Evolutionary conservation across 129 eudicot genomes (phyloP).

Genomic region (Centaurea solstitialis): DNA sequence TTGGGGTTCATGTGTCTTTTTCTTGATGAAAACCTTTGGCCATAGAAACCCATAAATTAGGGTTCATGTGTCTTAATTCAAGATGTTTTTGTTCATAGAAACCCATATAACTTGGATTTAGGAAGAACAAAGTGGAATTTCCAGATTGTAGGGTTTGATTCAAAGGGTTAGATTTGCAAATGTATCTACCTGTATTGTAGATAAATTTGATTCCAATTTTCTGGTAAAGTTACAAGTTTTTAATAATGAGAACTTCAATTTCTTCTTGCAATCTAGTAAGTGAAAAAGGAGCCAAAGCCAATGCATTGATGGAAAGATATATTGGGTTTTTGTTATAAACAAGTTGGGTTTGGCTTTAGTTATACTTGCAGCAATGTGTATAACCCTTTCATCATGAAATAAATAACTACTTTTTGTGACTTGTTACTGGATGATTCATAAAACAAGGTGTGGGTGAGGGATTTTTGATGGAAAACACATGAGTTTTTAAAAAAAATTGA

Average conservation of each 20-base stretch:
- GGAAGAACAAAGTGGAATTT: slow-evolving; percentile 39
- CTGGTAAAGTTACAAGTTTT: slow-evolving; percentile 6
- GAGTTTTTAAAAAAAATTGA: too few relatives aligned
- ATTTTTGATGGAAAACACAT: too few relatives aligned
- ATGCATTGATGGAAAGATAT: neutral
- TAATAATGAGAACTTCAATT: slow-evolving; percentile 4
- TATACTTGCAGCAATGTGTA: too few relatives aligned
- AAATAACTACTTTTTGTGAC: too few relatives aligned
- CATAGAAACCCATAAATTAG: too few relatives aligned
- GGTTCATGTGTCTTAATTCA: too few relatives aligned
- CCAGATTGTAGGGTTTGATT: slow-evolving; percentile 41
- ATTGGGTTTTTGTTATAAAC: neutral
- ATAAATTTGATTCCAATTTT: slow-evolving; percentile 5
- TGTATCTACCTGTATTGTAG: slow-evolving; percentile 2
- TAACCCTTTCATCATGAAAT: too few relatives aligned
- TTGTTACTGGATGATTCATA: too few relatives aligned
- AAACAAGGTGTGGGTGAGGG: too few relatives aligned
- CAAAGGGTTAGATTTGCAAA: neutral
- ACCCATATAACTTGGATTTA: slow-evolving; percentile 40
- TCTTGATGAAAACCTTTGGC: too few relatives aligned
- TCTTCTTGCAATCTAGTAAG: neutral
- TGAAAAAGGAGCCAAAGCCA: neutral
- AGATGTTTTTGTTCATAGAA: too few relatives aligned
- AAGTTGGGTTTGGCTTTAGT: neutral
- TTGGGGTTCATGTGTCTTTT: too few relatives aligned